These are phyloP conservation scores for Xylaria longipes DNA, from an alignment of 495 filamentous ascomycete genomes.

Conservation along the genomic window DNA sequence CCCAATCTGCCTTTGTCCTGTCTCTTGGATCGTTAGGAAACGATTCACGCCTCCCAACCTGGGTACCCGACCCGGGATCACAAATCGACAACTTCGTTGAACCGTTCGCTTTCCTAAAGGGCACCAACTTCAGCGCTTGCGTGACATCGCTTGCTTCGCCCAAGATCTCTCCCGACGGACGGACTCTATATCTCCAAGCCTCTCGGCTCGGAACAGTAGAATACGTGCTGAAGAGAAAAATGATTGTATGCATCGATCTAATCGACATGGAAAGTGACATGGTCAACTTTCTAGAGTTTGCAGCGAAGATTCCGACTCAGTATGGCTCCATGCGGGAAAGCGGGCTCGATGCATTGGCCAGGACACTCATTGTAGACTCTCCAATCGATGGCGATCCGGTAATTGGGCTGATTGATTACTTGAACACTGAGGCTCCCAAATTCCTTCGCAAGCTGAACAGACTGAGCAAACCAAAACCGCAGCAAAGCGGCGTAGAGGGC, in stretches of 20 bases:
- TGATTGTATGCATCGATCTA: no score
- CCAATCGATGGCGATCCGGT: neutral
- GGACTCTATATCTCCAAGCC: conserved; percentile 8
- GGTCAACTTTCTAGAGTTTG: no score
- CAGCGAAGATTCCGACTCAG: neutral
- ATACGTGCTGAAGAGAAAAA: neutral
- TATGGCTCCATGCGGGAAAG: neutral
- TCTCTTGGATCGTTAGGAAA: neutral
- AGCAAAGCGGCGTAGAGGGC: no score
- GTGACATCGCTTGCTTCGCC: neutral
- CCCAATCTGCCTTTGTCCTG: neutral
- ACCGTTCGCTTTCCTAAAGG: neutral
- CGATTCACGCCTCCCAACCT: neutral
- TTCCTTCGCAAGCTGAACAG: no score
- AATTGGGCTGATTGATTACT: neutral
- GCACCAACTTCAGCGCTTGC: neutral
- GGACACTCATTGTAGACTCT: conserved; percentile 1
- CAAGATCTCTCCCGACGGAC: conserved; percentile 9
- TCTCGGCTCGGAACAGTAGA: neutral
- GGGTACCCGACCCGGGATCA: neutral
- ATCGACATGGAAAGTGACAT: no score
- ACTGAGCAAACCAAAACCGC: no score
- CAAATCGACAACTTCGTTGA: neutral
- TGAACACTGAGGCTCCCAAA: conserved; percentile 5
- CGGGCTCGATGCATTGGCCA: neutral